phyloP scores from a whole-genome alignment of 192 early-diverging fungal genomes.

The Oehlia diaphana region DNA sequence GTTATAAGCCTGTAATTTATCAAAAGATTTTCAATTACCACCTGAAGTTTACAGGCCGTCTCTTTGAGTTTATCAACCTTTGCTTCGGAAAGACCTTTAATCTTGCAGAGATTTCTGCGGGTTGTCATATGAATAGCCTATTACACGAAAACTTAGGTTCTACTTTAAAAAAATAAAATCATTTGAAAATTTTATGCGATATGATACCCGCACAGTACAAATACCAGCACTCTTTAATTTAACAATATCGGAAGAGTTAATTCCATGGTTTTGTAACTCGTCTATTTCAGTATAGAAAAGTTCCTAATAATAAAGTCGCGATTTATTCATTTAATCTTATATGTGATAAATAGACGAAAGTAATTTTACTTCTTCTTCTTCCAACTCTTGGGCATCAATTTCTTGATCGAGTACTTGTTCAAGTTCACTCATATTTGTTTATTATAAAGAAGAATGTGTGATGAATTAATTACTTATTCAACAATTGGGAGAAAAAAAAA shows the following conservation, averaged over 20 bases:
- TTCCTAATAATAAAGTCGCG: conserved; percentile 12
- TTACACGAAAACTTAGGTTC: neutral
- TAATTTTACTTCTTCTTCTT: conserved; percentile 14
- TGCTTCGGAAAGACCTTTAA: conserved; percentile 81
- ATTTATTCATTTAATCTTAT: neutral
- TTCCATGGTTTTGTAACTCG: conserved; percentile 65
- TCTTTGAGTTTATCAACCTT: conserved; percentile 91
- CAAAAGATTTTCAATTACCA: conserved; percentile 7
- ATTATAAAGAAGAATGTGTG: neutral
- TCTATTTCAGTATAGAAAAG: conserved; percentile 50
- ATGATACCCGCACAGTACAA: conserved; percentile 66
- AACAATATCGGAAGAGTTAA: conserved; percentile 75
- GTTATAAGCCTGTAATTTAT: neutral
- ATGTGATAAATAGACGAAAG: neutral
- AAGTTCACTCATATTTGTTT: conserved; percentile 22
- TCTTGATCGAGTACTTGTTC: conserved; percentile 31
- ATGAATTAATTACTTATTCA: neutral
- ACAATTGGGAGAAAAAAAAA: too few species aligned
- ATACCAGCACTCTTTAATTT: conserved; percentile 78
- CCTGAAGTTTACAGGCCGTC: conserved; percentile 64
- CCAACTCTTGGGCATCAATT: conserved; percentile 3
- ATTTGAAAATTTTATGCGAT: neutral
- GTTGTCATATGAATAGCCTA: conserved; percentile 79
- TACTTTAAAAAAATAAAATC: neutral
- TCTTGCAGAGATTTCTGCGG: conserved; percentile 58